phyloP scores from a whole-genome alignment of 1,284 basidiomycete species.

The Tilletia horrida region DNA sequence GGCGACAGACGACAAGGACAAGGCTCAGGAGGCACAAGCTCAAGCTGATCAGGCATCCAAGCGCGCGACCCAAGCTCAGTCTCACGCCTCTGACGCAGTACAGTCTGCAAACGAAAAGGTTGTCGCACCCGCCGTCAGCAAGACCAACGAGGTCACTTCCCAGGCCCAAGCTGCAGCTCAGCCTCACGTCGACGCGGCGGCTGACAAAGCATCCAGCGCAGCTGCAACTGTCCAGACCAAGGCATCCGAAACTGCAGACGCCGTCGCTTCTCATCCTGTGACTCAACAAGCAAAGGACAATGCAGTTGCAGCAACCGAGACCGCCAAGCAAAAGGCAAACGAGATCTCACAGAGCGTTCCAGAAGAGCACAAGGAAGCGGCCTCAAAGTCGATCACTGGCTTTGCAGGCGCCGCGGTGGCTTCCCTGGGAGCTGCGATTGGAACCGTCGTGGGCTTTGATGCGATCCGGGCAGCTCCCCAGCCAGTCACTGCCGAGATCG shows the following conservation, averaged over 20 bases:
- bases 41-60: background rate
- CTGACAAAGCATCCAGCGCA: background rate
- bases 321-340: background rate
- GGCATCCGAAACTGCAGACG: background rate
- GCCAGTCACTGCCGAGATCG: background rate
- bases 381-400: background rate
- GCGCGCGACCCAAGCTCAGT: background rate
- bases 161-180: background rate
- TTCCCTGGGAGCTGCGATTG: background rate
- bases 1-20: background rate
- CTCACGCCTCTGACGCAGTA: background rate
- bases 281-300: constrained; percentile 1
- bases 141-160: background rate
- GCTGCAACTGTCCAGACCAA: background rate
- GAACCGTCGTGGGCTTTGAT: constrained; percentile 12
- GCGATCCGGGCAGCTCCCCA: background rate
- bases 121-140: background rate
- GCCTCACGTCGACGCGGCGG: background rate
- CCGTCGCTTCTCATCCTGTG: background rate
- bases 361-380: background rate
- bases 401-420: background rate
- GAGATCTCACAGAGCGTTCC: too few relatives aligned
- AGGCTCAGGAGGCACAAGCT: background rate
- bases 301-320: background rate
- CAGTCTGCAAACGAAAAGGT: background rate